These are phyloP conservation scores for Saccharum spontaneum DNA, from an alignment of 176 grass and related monocot genomes.

Conservation along the genomic window DNA sequence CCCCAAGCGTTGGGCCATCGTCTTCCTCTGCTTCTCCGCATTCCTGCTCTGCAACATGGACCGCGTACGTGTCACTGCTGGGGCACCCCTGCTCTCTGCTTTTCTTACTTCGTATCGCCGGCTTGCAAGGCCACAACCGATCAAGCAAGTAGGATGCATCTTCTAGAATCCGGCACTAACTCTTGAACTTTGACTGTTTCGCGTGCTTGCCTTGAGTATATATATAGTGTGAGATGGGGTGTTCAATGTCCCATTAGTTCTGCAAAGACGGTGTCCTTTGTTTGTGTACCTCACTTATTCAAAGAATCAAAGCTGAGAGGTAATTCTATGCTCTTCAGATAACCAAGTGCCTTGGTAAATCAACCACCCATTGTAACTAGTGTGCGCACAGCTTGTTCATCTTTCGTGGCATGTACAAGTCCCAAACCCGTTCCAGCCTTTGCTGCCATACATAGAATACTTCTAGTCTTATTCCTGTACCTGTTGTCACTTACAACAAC, in stretches of 20 bases:
- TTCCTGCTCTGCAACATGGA: conserved; percentile 99
- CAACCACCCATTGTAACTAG: neutral
- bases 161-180: neutral
- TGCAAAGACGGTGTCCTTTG: neutral
- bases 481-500: no score
- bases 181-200: neutral
- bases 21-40: conserved; percentile 92
- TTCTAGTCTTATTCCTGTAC: neutral
- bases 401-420: neutral
- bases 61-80: conserved; percentile 47
- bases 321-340: no score
- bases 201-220: neutral
- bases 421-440: neutral
- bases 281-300: no score
- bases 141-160: neutral
- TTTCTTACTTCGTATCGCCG: neutral
- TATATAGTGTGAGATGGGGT: no score
- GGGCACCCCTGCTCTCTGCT: neutral
- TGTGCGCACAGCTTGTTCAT: neutral
- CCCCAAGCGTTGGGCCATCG: conserved; percentile 85
- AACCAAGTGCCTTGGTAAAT: no score
- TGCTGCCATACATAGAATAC: neutral
- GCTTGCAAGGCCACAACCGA: neutral
- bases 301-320: no score
- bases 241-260: no score